phyloP scores from a whole-genome alignment of 2,329 filamentous ascomycete genomes.

The Exserohilum turcica region DNA sequence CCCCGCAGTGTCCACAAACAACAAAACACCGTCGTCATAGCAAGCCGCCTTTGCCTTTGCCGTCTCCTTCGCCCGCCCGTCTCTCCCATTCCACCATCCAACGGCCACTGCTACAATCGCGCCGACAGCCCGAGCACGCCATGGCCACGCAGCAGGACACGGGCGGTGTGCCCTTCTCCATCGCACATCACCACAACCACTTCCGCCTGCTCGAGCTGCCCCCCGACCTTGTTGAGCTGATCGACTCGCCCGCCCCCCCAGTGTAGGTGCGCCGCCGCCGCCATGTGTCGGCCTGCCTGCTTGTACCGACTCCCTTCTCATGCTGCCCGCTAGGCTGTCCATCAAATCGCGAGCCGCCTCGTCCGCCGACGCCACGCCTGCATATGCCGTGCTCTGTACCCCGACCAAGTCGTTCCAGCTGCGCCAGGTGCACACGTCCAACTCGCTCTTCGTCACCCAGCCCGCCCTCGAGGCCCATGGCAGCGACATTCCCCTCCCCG shows the following conservation, averaged over 20 bases:
- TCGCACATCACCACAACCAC: slow-evolving; percentile 55
- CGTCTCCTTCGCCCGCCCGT: too few species aligned
- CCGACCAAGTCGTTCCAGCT: slow-evolving; percentile 62
- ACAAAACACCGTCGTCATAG: slow-evolving; percentile 11
- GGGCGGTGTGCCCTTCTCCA: slow-evolving; percentile 50
- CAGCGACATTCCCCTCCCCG: slow-evolving; percentile 40
- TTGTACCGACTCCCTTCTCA: slow-evolving; percentile 29
- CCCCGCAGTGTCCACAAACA: slow-evolving; percentile 12
- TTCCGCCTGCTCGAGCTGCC: slow-evolving; percentile 67
- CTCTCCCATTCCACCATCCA: too few species aligned
- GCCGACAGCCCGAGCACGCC: not conserved
- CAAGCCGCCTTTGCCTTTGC: too few species aligned
- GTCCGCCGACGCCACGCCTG: slow-evolving; percentile 29
- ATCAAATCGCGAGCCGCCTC: slow-evolving; percentile 43
- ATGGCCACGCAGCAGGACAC: slow-evolving; percentile 53
- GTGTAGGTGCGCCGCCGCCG: slow-evolving; percentile 42
- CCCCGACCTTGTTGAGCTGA: slow-evolving; percentile 59
- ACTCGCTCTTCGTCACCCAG: slow-evolving; percentile 62
- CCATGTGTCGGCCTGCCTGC: slow-evolving; percentile 10
- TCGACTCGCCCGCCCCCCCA: slow-evolving; percentile 55
- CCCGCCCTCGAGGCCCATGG: slow-evolving; percentile 48
- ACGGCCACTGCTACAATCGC: too few species aligned
- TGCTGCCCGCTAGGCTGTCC: slow-evolving; percentile 37
- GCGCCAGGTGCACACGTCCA: slow-evolving; percentile 69
- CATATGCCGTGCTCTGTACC: slow-evolving; percentile 65